A percentile compares a stretch with the other conserved stretches of the same genome.
These are phyloP conservation scores for Aspergillus steynii DNA, from an alignment of 495 filamentous ascomycete genomes.

Conservation along the genomic window DNA sequence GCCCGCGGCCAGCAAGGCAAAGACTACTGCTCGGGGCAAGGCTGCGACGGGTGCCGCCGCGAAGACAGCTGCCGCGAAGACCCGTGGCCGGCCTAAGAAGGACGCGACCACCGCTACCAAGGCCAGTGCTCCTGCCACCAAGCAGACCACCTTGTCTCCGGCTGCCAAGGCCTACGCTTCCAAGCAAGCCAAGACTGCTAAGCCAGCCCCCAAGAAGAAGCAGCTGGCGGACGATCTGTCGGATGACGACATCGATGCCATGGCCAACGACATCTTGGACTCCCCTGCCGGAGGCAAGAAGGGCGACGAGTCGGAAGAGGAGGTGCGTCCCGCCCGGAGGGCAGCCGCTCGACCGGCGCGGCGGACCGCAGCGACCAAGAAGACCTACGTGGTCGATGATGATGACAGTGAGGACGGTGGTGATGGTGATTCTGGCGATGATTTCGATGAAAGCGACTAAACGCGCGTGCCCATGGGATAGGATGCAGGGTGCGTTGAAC, in stretches of 20 bases:
- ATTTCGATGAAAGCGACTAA: slow-evolving; percentile 46
- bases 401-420: slow-evolving; percentile 48
- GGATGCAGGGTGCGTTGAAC: slow-evolving; percentile 17
- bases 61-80: slow-evolving; percentile 31
- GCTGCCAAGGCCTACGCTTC: slow-evolving; percentile 76
- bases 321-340: slow-evolving; percentile 34
- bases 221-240: slow-evolving; percentile 39
- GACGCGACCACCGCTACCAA: slow-evolving; percentile 37
- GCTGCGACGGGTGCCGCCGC: slow-evolving; percentile 27
- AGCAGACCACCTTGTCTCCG: slow-evolving; percentile 49
- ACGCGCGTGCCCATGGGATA: neutral
- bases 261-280: slow-evolving; percentile 59
- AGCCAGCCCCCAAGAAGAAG: slow-evolving; percentile 28
- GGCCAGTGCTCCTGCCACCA: slow-evolving; percentile 37
- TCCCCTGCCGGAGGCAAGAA: slow-evolving; percentile 41
- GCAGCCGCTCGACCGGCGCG: slow-evolving; percentile 50
- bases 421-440: slow-evolving; percentile 33
- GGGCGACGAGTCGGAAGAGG: slow-evolving; percentile 39
- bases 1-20: slow-evolving; percentile 35
- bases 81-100: slow-evolving; percentile 54
- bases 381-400: slow-evolving; percentile 58
- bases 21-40: slow-evolving; percentile 40
- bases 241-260: slow-evolving; percentile 51
- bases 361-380: slow-evolving; percentile 50
- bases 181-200: slow-evolving; percentile 61